Conservation (phyloP, 805 yeast genomes). For the Lipomyces oligophaga region DNA sequence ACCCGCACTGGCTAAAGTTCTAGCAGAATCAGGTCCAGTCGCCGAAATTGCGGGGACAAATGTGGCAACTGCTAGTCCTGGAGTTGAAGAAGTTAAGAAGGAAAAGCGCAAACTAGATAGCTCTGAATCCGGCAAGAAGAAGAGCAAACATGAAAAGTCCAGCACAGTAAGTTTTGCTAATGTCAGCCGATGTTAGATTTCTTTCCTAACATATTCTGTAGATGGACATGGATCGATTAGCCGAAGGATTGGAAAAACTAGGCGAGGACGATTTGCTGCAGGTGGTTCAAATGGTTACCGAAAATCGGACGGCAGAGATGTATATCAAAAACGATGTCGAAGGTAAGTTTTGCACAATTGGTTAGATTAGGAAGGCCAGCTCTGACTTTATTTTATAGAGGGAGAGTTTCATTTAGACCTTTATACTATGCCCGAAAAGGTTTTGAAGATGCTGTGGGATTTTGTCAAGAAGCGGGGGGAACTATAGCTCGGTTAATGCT, state of each 20-base stretch:
- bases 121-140: slow-evolving; percentile 36
- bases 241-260: slow-evolving; percentile 81
- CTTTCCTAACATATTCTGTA: slow-evolving; percentile 25
- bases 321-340: slow-evolving; percentile 92
- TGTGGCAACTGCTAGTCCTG: slow-evolving; percentile 30
- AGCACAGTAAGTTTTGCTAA: slow-evolving; percentile 2
- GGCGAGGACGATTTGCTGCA: slow-evolving; percentile 90
- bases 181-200: background rate
- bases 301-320: slow-evolving; percentile 92
- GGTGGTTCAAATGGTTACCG: slow-evolving; percentile 96
- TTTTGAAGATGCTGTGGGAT: slow-evolving; percentile 91
- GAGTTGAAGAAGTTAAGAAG: slow-evolving; percentile 32
- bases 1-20: slow-evolving; percentile 64
- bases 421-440: slow-evolving; percentile 84
- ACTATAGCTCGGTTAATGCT: slow-evolving; percentile 1
- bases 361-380: background rate
- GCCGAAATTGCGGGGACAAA: slow-evolving; percentile 48
- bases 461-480: slow-evolving; percentile 54
- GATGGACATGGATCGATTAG: slow-evolving; percentile 84
- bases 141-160: slow-evolving; percentile 47
- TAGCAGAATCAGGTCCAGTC: slow-evolving; percentile 78
- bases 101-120: slow-evolving; percentile 42
- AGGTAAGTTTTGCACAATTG: slow-evolving; percentile 13
- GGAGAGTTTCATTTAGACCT: slow-evolving; percentile 97
- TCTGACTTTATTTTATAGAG: slow-evolving; percentile 39